phyloP scores from a whole-genome alignment of 805 yeast genomes.

The Metschnikowia koreensis region DNA sequence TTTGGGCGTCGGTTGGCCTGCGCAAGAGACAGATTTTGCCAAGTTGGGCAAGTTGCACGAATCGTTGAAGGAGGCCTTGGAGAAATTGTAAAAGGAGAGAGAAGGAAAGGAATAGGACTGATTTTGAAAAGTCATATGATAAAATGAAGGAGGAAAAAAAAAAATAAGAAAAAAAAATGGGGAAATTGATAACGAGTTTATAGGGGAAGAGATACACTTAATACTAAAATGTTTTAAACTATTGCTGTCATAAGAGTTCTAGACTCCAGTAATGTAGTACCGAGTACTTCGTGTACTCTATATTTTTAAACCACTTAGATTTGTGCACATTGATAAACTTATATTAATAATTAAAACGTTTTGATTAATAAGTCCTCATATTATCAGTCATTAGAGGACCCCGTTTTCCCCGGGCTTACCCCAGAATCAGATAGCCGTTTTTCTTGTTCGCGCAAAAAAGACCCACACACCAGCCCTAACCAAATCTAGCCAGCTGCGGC shows the following conservation, averaged over 20 bases:
- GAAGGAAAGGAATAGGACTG: background rate
- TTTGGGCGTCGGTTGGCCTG: constrained; percentile 92
- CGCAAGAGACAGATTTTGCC: constrained; percentile 71
- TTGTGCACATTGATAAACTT: too few relatives aligned
- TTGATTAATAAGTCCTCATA: background rate
- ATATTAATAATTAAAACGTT: too few relatives aligned
- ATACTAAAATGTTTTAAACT: too few relatives aligned
- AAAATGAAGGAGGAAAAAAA: too few relatives aligned
- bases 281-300: too few relatives aligned
- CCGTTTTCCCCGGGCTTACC: background rate
- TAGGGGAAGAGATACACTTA: too few relatives aligned
- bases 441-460: background rate
- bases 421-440: background rate
- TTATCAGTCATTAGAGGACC: background rate
- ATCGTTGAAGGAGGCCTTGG: constrained; percentile 40
- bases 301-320: too few relatives aligned
- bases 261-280: too few relatives aligned
- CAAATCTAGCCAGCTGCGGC: background rate
- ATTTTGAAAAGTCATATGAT: background rate
- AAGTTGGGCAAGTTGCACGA: constrained; percentile 67
- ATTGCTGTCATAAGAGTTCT: too few relatives aligned
- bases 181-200: too few relatives aligned
- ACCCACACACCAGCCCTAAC: background rate
- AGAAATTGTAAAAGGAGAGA: constrained; percentile 15
- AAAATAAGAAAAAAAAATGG: background rate